Base-by-base conservation (phyloP, 768 basidiomycete genomes). In the Lactarius trivialis region DNA sequence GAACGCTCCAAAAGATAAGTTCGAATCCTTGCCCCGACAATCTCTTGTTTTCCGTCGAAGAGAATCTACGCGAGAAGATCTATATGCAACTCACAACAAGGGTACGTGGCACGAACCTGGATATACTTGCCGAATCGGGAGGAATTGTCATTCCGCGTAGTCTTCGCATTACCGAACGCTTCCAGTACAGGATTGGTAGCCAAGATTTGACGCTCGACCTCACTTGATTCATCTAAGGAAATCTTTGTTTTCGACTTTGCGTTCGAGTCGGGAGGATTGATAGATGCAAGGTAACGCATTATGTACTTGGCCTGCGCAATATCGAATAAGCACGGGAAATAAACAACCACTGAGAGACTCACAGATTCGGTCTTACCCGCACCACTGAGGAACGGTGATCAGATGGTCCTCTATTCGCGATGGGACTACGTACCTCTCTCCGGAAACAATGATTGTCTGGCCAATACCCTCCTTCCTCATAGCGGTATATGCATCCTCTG, bases 91-190 rank as follows among this genome's bases (percentile, higher is more conserved):
- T 34, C 34, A 55, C 33, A 14, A 4, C 11, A 28, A 34, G 26
- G 11, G 19, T 0, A 50, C n/a, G 17, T n/a, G 15, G 71, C 80
- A 69, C 72, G 33, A 55, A 94, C 97, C 83, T 99, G 96, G 66
- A 99, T 98, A 76, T 99, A 99, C 77, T 99, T 99, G 65, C 97
- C 97, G 73, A 99, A 99, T 60, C 97, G 86, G 24, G 97, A 99
- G 8, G 93, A 97, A 73, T 99, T 99, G 75, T 99, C 97, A 72
- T 99, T 99, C 62, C 97, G 84, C 17, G 97, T 98, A 34, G 97
- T 99, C 77, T 99, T 99, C 26, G 97, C 97, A 75, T 99, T 99
- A 67, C 97, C 97, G 68, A 99, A 98, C 0, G 97, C 91, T 75
- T 99, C 97, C 65, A 99, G 86, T 70, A 97, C 98, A 26, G 97